Evolutionary conservation across 1,284 basidiomycete genomes (phyloP).

Genomic region (Exsudoporus floridanus): DNA sequence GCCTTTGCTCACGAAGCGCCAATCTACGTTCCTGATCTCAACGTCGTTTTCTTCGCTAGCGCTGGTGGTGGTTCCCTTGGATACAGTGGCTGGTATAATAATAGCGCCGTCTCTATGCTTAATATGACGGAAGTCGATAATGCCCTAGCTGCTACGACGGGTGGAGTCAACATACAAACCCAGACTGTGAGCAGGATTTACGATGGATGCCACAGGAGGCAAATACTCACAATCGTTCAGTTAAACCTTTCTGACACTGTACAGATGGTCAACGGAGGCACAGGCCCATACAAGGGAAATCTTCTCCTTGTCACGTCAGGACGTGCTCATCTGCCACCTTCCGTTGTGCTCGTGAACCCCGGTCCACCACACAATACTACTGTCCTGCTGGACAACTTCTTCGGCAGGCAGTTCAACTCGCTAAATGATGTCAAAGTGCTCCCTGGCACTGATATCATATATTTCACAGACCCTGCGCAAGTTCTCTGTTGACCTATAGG

Average conservation of each 20-base stretch:
- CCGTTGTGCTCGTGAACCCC: too few relatives aligned
- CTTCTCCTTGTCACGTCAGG: too few relatives aligned
- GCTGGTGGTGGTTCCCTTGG: slow-evolving; percentile 46
- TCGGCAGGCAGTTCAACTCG: slow-evolving; percentile 79
- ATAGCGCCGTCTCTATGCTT: slow-evolving; percentile 47
- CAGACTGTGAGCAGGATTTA: slow-evolving; percentile 43
- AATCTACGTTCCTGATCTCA: slow-evolving; percentile 56
- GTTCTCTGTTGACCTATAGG: slow-evolving; percentile 14
- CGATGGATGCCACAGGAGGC: neutral
- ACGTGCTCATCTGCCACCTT: too few relatives aligned
- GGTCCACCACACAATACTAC: slow-evolving; percentile 56
- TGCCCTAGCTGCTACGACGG: slow-evolving; percentile 36
- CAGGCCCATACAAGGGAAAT: too few relatives aligned
- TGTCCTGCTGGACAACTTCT: slow-evolving; percentile 69
- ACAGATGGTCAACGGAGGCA: slow-evolving; percentile 51
- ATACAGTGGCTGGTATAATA: slow-evolving; percentile 43
- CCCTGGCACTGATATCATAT: slow-evolving; percentile 57
- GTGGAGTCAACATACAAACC: slow-evolving; percentile 52
- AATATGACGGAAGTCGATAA: slow-evolving; percentile 45
- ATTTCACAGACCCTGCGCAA: slow-evolving; percentile 70
- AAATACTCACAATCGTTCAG: slow-evolving; percentile 25
- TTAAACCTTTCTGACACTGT: slow-evolving; percentile 48
- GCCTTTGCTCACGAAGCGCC: slow-evolving; percentile 76
- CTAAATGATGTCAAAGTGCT: slow-evolving; percentile 78
- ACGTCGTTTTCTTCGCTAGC: slow-evolving; percentile 58